Conservation (phyloP, 2,329 filamentous ascomycete genomes). For the Sordariomycetes sp. region DNA sequence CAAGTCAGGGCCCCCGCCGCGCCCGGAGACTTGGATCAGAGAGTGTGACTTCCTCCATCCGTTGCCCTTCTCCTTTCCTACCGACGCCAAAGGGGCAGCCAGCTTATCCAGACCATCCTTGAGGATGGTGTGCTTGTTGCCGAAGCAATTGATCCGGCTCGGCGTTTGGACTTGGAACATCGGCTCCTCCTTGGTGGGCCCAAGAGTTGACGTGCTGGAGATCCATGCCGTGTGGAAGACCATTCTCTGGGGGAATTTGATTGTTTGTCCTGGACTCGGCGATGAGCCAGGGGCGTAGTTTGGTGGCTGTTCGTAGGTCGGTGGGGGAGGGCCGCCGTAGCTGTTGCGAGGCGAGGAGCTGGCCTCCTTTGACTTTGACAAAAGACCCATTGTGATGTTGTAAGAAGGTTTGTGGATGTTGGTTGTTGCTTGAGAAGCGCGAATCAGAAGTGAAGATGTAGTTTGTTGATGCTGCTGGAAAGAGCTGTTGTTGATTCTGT, state of each 20-base stretch:
- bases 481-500: too few relatives aligned
- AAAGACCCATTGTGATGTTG: too few relatives aligned
- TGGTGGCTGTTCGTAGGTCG: too few relatives aligned
- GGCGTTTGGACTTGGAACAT: neutral
- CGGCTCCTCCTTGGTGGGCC: neutral
- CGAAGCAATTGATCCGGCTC: neutral
- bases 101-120: neutral
- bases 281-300: too few relatives aligned
- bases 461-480: too few relatives aligned
- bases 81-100: neutral
- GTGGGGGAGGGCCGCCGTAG: too few relatives aligned
- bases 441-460: too few relatives aligned
- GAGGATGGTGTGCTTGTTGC: neutral
- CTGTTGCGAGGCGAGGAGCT: too few relatives aligned
- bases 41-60: neutral
- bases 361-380: too few relatives aligned
- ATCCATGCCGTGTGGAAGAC: neutral
- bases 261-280: neutral
- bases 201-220: neutral
- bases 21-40: neutral
- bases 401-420: too few relatives aligned
- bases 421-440: too few relatives aligned
- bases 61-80: constrained; percentile 1
- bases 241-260: neutral
- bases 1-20: neutral